These are phyloP conservation scores for Umbilicus rupestris DNA, from an alignment of 164 flowering plant genomes.

Conservation along the genomic window DNA sequence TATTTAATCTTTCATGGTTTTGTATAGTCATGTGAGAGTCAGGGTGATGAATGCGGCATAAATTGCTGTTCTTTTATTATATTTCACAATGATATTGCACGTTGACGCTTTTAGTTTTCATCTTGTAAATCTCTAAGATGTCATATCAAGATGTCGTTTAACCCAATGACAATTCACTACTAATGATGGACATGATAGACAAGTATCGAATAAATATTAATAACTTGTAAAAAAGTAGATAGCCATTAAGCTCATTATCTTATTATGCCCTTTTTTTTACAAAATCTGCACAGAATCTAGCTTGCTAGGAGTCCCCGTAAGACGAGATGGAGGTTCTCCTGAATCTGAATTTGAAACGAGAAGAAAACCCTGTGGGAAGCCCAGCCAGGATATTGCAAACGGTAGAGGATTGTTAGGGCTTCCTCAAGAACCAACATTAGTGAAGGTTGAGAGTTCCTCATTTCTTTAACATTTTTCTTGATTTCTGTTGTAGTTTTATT, in stretches of 20 bases:
- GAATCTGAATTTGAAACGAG: constrained; percentile 1
- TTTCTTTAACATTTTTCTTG: background rate
- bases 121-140: background rate
- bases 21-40: background rate
- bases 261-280: background rate
- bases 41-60: background rate
- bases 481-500: background rate
- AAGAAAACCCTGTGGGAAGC: background rate
- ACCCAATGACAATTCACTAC: background rate
- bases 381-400: background rate
- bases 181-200: background rate
- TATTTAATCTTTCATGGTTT: background rate
- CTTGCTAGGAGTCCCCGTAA: constrained; percentile 3
- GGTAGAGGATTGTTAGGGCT: constrained; percentile 4
- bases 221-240: background rate
- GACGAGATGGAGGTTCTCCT: background rate
- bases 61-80: background rate
- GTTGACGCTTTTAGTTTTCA: background rate
- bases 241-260: background rate
- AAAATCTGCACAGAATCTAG: background rate
- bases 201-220: background rate
- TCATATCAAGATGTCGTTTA: too few species aligned
- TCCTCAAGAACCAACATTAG: background rate
- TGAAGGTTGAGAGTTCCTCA: background rate
- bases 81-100: background rate